These are phyloP conservation scores for Sporothrix humicola DNA, from an alignment of 2,329 filamentous ascomycete species.

Conservation along the genomic window DNA sequence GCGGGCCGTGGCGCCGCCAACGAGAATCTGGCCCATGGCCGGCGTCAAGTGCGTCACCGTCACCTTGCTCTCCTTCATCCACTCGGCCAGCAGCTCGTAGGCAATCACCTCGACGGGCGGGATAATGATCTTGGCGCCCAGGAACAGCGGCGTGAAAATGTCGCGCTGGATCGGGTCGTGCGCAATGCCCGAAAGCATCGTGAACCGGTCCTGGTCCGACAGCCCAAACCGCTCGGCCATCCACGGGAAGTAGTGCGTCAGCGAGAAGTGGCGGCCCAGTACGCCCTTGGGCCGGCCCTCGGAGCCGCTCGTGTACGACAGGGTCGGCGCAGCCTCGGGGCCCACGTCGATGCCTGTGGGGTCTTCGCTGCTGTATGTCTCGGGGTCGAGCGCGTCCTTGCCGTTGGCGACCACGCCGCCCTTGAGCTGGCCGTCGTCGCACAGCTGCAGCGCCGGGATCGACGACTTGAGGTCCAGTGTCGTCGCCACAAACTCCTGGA, in stretches of 20 bases:
- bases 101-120: slow-evolving; percentile 83
- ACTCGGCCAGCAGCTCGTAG: slow-evolving; percentile 84
- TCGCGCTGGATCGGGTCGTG: slow-evolving; percentile 70
- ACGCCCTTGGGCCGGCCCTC: slow-evolving; percentile 89
- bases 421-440: slow-evolving; percentile 71
- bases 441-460: slow-evolving; percentile 74
- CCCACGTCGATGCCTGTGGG: slow-evolving; percentile 76
- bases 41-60: slow-evolving; percentile 90
- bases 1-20: slow-evolving; percentile 78
- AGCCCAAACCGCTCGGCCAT: slow-evolving; percentile 85
- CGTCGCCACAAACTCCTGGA: slow-evolving; percentile 72
- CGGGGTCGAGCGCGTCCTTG: slow-evolving; percentile 68
- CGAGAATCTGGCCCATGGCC: slow-evolving; percentile 93
- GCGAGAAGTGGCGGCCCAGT: slow-evolving; percentile 80
- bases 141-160: slow-evolving; percentile 88
- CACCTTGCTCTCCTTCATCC: slow-evolving; percentile 77
- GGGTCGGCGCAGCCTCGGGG: slow-evolving; percentile 79
- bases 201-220: slow-evolving; percentile 74
- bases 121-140: slow-evolving; percentile 79
- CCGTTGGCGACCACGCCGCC: slow-evolving; percentile 67
- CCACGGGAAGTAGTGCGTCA: slow-evolving; percentile 89
- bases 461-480: slow-evolving; percentile 73
- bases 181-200: slow-evolving; percentile 83
- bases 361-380: slow-evolving; percentile 58
- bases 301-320: slow-evolving; percentile 75